These are phyloP conservation scores for Isoetes taiwanensis DNA, from an alignment of 75 land plant genomes.

Conservation along the genomic window DNA sequence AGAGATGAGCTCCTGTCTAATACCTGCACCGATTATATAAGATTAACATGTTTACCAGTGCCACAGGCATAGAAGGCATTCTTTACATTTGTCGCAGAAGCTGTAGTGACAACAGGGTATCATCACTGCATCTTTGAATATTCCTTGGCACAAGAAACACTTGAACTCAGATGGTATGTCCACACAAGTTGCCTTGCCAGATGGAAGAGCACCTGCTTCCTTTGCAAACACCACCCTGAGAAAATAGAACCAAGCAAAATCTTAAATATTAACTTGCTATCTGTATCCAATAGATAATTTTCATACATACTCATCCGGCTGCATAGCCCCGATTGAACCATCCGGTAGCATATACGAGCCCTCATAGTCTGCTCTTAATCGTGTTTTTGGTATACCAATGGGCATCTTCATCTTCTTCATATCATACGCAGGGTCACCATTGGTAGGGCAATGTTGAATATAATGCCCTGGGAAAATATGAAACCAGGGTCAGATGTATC, in stretches of 20 bases:
- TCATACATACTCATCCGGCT: conserved; percentile 24
- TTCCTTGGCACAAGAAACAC: conserved; percentile 53
- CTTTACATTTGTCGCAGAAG: conserved; percentile 76
- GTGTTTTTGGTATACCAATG: conserved; percentile 7
- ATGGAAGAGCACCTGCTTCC: conserved; percentile 20
- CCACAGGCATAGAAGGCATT: neutral
- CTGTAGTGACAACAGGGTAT: conserved; percentile 90
- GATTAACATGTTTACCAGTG: neutral
- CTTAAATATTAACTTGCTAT: neutral
- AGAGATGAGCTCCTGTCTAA: conserved; percentile 29
- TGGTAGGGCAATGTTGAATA: conserved; percentile 4
- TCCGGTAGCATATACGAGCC: conserved; percentile 23
- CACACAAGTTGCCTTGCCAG: conserved; percentile 9
- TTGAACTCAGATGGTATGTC: conserved; percentile 61
- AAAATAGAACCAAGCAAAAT: neutral
- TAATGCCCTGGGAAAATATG: neutral
- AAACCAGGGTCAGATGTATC: neutral
- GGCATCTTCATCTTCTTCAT: neutral
- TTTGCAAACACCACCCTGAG: conserved; percentile 25
- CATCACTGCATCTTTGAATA: conserved; percentile 82
- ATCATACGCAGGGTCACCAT: neutral
- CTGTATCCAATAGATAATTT: neutral
- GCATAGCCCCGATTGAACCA: conserved; percentile 28
- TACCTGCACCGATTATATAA: conserved; percentile 27
- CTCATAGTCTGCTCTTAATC: conserved; percentile 23